These are phyloP conservation scores for Nicotiana benthamiana DNA, from an alignment of 257 asterid genomes.

Conservation along the genomic window DNA sequence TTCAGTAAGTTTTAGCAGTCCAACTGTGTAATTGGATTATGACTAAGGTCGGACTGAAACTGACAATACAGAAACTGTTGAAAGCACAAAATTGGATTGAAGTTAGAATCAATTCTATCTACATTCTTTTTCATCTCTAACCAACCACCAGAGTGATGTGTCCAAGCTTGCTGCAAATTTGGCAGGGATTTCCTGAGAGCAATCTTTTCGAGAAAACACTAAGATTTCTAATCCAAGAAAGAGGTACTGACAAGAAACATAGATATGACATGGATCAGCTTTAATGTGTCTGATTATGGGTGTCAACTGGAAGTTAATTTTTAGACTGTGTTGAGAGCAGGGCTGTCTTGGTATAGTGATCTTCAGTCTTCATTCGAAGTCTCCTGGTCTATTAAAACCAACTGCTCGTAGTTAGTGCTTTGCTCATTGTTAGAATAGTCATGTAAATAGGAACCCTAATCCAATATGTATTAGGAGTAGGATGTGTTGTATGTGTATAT, in stretches of 20 bases:
- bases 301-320: background rate
- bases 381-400: background rate
- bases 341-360: background rate
- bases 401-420: background rate
- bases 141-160: background rate
- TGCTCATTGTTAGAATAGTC: too few relatives aligned
- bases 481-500: too few relatives aligned
- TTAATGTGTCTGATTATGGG: background rate
- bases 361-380: background rate
- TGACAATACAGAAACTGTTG: background rate
- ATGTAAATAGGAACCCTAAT: too few relatives aligned
- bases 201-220: background rate
- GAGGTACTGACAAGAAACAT: background rate
- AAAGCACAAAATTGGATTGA: background rate
- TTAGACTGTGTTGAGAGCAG: background rate
- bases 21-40: background rate
- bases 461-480: too few relatives aligned
- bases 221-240: background rate
- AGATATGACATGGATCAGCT: constrained; percentile 1
- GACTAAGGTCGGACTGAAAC: background rate
- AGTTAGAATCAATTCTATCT: background rate
- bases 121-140: background rate
- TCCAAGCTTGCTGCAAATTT: constrained; percentile 1
- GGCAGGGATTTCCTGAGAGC: background rate
- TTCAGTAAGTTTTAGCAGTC: background rate